A percentile compares a stretch with the other conserved stretches of the same genome.
These are phyloP conservation scores for Kwoniella europaea DNA, from an alignment of 768 basidiomycete genomes.

Conservation along the genomic window DNA sequence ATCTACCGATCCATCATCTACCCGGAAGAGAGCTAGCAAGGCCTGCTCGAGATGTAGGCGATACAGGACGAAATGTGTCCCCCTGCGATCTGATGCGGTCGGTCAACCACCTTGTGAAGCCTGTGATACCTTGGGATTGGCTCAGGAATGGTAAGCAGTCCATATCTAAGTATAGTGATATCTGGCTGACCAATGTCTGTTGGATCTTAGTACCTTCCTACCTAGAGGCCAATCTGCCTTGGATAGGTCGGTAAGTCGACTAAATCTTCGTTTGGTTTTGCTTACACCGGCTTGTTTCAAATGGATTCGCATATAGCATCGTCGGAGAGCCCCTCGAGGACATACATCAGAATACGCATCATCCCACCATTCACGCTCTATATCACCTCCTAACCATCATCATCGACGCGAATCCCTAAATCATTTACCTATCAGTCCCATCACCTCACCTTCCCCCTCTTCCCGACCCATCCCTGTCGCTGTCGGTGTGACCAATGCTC, in stretches of 20 bases:
- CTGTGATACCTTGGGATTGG: constrained; percentile 8
- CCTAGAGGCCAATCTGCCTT: constrained; percentile 23
- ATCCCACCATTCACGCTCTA: constrained; percentile 5
- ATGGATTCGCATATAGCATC: neutral
- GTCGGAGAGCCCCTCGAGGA: neutral
- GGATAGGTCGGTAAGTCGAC: constrained; percentile 18
- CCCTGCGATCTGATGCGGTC: neutral
- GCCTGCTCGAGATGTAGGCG: constrained; percentile 25
- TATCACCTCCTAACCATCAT: neutral
- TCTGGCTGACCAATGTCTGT: too few relatives aligned
- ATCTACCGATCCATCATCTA: neutral
- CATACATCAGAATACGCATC: constrained; percentile 8
- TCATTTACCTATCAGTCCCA: constrained; percentile 1
- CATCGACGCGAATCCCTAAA: neutral
- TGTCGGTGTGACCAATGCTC: neutral
- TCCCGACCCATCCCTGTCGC: neutral
- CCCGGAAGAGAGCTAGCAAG: constrained; percentile 22
- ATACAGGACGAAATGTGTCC: constrained; percentile 26
- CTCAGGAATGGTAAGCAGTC: constrained; percentile 17
- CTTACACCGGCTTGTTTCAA: neutral
- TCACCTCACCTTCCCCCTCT: constrained; percentile 8
- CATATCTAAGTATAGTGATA: neutral
- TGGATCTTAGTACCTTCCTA: constrained; percentile 13
- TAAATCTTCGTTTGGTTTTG: neutral
- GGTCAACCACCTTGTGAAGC: constrained; percentile 17